Percentiles rank a stretch among this genome's conserved stretches.
phyloP scores from a whole-genome alignment of 2,329 filamentous ascomycete species.

The Cytospora schulzeri region DNA sequence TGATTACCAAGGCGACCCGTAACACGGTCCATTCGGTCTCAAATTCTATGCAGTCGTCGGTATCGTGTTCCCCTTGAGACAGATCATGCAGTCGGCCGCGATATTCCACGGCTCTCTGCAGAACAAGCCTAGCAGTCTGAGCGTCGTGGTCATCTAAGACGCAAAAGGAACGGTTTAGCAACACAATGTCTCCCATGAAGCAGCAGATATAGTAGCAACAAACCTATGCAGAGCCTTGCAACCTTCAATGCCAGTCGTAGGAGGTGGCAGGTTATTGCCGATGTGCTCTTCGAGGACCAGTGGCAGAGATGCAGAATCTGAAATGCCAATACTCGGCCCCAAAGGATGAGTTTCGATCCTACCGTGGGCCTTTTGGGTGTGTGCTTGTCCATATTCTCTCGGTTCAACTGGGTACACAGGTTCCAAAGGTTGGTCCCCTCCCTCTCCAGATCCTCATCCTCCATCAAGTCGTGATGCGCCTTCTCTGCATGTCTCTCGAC shows the following conservation, averaged over 20 bases:
- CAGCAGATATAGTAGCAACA: neutral
- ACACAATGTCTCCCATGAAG: conserved; percentile 28
- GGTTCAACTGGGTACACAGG: conserved; percentile 55
- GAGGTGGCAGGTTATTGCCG: conserved; percentile 52
- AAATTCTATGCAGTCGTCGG: conserved; percentile 40
- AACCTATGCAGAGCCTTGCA: conserved; percentile 64
- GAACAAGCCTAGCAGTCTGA: conserved; percentile 58
- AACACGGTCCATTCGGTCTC: conserved; percentile 66
- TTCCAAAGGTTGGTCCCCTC: conserved; percentile 68
- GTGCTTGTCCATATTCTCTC: conserved; percentile 33
- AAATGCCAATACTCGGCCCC: conserved; percentile 62
- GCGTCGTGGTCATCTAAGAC: conserved; percentile 53
- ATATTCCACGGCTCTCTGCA: conserved; percentile 67
- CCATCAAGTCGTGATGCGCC: conserved; percentile 33
- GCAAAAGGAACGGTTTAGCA: conserved; percentile 23
- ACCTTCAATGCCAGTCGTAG: conserved; percentile 70
- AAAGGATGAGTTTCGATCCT: conserved; percentile 38
- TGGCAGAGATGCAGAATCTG: conserved; percentile 64
- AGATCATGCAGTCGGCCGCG: conserved; percentile 43
- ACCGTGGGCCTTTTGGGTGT: neutral
- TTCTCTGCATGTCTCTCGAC: conserved; percentile 39
- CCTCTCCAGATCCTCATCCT: conserved; percentile 54
- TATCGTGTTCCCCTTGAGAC: conserved; percentile 35
- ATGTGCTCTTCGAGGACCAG: conserved; percentile 34
- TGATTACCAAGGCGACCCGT: conserved; percentile 65